Base-by-base conservation (phyloP, 495 filamentous ascomycete species). In the Penicillium coprophilum region DNA sequence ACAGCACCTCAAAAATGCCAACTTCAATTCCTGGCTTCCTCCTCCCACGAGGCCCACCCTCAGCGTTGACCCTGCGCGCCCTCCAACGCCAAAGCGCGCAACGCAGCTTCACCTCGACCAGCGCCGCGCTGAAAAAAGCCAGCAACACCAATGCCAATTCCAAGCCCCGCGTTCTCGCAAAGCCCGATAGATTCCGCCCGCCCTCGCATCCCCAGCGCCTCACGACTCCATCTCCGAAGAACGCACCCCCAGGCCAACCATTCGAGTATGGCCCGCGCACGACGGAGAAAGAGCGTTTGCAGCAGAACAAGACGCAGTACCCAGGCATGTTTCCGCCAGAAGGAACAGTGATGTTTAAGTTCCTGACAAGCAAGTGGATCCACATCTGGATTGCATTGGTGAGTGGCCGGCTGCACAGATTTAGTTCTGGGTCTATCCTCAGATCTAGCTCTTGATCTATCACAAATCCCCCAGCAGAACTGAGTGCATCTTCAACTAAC, bases 361-460 rank as follows among this genome's bases (percentile, higher is more conserved):
- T 96, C 65, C 73, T 92, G 62, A 82, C 85, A 53, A 89, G 77
- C 73, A 78, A 80, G 40, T 80, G 74, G 64, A 83, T 96, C 58
- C 92, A 96, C 73, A 57, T 87, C 3, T 87, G 78, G 69, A 92
- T 96, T 70, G 85, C 87, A 1, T 71, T 96, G 67, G 91, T 95
- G 77, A 32, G 82, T 66, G 10, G 31, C 47, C 27, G 6, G 9
- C 36, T 15, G 24, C 24, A 27, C 24, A 27, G 3, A 27, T 6
- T 5, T 27, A 27, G 24, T 27, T 30, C 28, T 49, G 4, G 21
- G 24, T 27, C 4, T 27, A 27, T 27, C 24, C 17, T 53, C 20
- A n/a, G 12, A 7, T 50, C 23, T 45, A 27, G 36, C 10, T 30
- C 8, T 15, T 4, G 27, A 13, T 12, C 13, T 13, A 17, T 6